A percentile compares a stretch with the other conserved stretches of the same genome.
These are phyloP conservation scores for Apiotrichum gracile DNA, from an alignment of 1,284 basidiomycete genomes.

Conservation along the genomic window DNA sequence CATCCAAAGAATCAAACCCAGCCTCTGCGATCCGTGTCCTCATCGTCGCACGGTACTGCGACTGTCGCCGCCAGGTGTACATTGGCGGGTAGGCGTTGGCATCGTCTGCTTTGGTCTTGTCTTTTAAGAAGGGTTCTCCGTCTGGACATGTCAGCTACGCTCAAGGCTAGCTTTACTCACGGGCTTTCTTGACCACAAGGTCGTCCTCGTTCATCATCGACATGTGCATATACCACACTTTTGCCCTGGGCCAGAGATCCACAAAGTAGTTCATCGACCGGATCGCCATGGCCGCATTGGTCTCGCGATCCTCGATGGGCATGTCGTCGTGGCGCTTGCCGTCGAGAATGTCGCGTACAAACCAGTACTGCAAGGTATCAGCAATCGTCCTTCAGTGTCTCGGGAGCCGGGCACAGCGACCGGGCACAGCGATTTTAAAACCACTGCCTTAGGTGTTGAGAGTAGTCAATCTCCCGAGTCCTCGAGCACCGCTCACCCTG, in stretches of 20 bases:
- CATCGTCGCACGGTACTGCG: slow-evolving; percentile 5
- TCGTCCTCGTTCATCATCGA: slow-evolving; percentile 10
- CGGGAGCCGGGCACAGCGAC: too few relatives aligned
- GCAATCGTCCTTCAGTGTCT: too few relatives aligned
- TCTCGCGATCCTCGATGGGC: slow-evolving; percentile 1
- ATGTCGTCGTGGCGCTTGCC: not conserved
- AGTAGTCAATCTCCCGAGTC: not conserved
- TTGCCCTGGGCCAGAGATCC: not conserved
- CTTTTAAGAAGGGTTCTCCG: not conserved
- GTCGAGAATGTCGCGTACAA: not conserved
- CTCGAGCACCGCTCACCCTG: not conserved
- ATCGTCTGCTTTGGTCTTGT: not conserved
- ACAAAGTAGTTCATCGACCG: slow-evolving; percentile 1
- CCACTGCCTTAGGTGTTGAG: not conserved
- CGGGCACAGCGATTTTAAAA: too few relatives aligned
- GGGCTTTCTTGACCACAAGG: not conserved
- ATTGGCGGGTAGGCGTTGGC: not conserved
- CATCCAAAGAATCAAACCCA: not conserved
- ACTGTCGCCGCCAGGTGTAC: slow-evolving; percentile 2
- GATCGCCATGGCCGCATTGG: not conserved
- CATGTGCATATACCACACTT: slow-evolving; percentile 7
- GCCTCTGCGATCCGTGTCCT: not conserved
- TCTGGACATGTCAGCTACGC: not conserved
- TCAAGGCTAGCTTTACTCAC: not conserved
- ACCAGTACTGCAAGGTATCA: slow-evolving; percentile 1